Percentiles rank a stretch among this genome's conserved stretches.
These are phyloP conservation scores for Lactarius akahatsu DNA, from an alignment of 768 basidiomycete genomes.

Conservation along the genomic window DNA sequence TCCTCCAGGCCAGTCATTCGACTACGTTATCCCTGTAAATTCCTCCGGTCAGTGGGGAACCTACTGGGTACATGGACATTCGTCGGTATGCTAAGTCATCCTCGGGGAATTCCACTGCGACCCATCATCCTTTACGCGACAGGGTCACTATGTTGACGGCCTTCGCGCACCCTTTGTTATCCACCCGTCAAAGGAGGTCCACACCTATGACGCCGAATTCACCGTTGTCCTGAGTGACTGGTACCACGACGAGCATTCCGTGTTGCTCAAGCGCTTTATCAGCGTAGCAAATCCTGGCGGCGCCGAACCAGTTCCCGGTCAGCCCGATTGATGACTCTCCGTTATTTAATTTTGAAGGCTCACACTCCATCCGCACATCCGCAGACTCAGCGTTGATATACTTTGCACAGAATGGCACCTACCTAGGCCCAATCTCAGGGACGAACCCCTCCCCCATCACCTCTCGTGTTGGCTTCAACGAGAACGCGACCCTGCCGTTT, in stretches of 20 bases:
- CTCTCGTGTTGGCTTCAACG: conserved; percentile 74
- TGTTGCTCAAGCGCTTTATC: conserved; percentile 65
- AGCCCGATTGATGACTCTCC: conserved; percentile 23
- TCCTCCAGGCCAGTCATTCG: conserved; percentile 66
- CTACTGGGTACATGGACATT: conserved; percentile 78
- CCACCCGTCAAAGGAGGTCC: conserved; percentile 61
- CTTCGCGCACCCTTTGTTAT: conserved; percentile 84
- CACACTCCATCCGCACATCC: background rate
- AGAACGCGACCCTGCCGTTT: conserved; percentile 84
- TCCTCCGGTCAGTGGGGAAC: conserved; percentile 72
- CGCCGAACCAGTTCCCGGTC: conserved; percentile 86
- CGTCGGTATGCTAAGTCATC: conserved; percentile 40
- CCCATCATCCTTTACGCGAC: conserved; percentile 8
- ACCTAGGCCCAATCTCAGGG: conserved; percentile 59
- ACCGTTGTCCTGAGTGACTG: conserved; percentile 87
- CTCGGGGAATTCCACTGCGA: background rate
- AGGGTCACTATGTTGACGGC: conserved; percentile 93
- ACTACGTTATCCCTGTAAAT: conserved; percentile 73
- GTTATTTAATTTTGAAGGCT: conserved; percentile 3
- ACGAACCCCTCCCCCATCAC: conserved; percentile 48
- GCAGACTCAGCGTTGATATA: conserved; percentile 81
- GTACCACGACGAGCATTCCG: conserved; percentile 79
- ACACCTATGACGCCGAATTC: conserved; percentile 86
- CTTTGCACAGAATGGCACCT: conserved; percentile 71
- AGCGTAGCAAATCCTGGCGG: conserved; percentile 76